phyloP scores from a whole-genome alignment of 164 flowering plant species.

The Annona squamosa region DNA sequence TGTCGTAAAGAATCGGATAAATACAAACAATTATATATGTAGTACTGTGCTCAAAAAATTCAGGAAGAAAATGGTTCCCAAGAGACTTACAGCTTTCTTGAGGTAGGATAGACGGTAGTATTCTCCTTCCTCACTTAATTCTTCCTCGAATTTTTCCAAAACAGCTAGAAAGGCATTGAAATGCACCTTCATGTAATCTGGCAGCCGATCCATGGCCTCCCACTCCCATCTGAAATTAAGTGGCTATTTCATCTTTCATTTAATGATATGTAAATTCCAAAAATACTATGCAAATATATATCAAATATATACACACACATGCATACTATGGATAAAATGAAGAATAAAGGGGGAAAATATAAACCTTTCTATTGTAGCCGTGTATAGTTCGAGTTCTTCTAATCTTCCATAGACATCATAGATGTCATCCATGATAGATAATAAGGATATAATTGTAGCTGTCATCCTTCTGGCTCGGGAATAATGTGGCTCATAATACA shows the following conservation, averaged over 20 bases:
- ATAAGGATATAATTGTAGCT: background rate
- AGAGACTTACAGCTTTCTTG: background rate
- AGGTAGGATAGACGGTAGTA: background rate
- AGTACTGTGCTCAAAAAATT: too few relatives aligned
- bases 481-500: conserved; percentile 1
- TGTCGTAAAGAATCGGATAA: too few relatives aligned
- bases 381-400: conserved; percentile 12
- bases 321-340: too few relatives aligned
- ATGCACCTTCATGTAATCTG: conserved; percentile 1
- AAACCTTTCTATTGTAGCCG: conserved; percentile 4
- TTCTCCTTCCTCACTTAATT: background rate
- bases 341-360: too few relatives aligned
- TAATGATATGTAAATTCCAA: too few relatives aligned
- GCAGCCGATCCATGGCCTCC: background rate
- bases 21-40: too few relatives aligned
- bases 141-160: background rate
- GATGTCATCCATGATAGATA: conserved; percentile 10
- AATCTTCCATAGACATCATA: conserved; percentile 7
- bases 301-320: too few relatives aligned
- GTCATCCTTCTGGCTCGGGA: background rate
- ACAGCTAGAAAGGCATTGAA: conserved; percentile 1
- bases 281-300: background rate
- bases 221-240: conserved; percentile 1
- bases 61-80: too few relatives aligned
- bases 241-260: background rate